Base-by-base conservation (phyloP, 331 rosid genomes). In the Rosa hybrid region DNA sequence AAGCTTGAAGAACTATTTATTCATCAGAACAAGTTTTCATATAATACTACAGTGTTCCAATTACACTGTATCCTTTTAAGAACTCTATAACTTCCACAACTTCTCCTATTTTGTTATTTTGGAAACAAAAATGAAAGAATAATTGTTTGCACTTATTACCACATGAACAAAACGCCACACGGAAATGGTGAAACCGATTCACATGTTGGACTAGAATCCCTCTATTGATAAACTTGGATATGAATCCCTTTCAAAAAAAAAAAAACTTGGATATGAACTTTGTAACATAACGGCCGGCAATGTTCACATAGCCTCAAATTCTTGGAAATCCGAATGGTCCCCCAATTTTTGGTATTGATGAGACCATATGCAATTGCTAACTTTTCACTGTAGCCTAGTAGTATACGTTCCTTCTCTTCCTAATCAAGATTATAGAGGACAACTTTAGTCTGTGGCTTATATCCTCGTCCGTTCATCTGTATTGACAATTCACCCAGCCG, bases 121-220 rank as follows among this genome's bases (percentile, higher is more conserved):
- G 44, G 27, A 8, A 30, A 54, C 27, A 27, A 27, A 77, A 78
- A 70, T 63, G 27, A 25, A 77, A 62, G 13, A 74, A 17, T 5
- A 68, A 16, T 5, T 17, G 25, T 59, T n/a, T 39, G 81, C 67
- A 72, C 27, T 62, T 79, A 79, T 83, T 83, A 83, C 83, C 83
- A 13, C 83, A 75, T 49, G 86, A 83, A 53, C 86, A 83, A 67
- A 79, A 78, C 5, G 81, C 86, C 0, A 75, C 78, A 12, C 25
- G 65, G 23, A 83, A 83, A 75, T 80, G 83, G 81, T 83, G 86
- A 79, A 83, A 74, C 23, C 86, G 83, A 71, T 83, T 83, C 68
- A 79, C 77, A 21, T 83, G 83, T 80, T 83, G 83, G 44, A 83
- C 86, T 48, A 83, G 74, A 71, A 83, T 83, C 81, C 79, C 86